Percentiles rank a stretch among this genome's conserved stretches.
Conservation (phyloP, 129 eudicot species). For the Pittosporum tobira region DNA sequence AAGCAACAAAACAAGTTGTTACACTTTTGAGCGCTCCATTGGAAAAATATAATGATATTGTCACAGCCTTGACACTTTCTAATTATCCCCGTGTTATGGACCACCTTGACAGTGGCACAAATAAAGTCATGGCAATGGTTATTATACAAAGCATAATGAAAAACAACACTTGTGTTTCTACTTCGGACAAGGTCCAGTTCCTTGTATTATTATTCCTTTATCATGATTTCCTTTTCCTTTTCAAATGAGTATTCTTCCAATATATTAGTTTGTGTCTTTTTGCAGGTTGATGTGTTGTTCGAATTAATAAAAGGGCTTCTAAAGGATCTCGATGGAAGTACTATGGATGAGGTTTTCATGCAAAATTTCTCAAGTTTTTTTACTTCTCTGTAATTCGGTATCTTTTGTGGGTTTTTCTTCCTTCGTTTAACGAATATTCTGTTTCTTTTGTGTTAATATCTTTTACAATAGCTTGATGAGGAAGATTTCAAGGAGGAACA, state of each 20-base stretch:
- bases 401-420: neutral
- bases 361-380: slow-evolving; percentile 12
- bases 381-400: slow-evolving; percentile 9
- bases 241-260: neutral
- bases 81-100: slow-evolving; percentile 99
- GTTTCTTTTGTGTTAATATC: slow-evolving; percentile 16
- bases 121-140: slow-evolving; percentile 97
- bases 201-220: neutral
- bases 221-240: neutral
- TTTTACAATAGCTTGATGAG: slow-evolving; percentile 62
- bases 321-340: slow-evolving; percentile 59
- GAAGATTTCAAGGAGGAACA: slow-evolving; percentile 98
- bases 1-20: slow-evolving; percentile 95
- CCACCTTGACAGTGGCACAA: slow-evolving; percentile 87
- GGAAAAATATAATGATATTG: slow-evolving; percentile 87
- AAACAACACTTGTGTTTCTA: slow-evolving; percentile 61
- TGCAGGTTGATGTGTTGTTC: slow-evolving; percentile 93
- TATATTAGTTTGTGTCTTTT: slow-evolving; percentile 14
- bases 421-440: slow-evolving; percentile 1
- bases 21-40: slow-evolving; percentile 97
- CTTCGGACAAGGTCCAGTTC: slow-evolving; percentile 71
- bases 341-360: slow-evolving; percentile 64
- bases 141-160: slow-evolving; percentile 90
- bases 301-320: slow-evolving; percentile 89
- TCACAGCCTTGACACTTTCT: slow-evolving; percentile 88